phyloP scores from a whole-genome alignment of 1,139 yeast species.

The Yamadazyma conglobata region DNA sequence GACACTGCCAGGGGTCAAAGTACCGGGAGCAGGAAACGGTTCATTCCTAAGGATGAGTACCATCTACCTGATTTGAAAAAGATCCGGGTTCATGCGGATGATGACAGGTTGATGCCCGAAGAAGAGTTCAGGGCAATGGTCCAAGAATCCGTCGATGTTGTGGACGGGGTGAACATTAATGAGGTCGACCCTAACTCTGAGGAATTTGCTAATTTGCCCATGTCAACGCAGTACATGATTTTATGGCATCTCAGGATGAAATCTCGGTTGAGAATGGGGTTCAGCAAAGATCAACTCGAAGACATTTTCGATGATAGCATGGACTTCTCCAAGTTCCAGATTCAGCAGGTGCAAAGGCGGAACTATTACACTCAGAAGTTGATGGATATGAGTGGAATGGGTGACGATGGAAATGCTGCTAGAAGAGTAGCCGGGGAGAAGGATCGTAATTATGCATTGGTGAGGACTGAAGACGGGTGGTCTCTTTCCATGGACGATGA shows the following conservation, averaged over 20 bases:
- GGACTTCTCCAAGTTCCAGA: slow-evolving; percentile 92
- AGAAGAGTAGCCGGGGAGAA: slow-evolving; percentile 83
- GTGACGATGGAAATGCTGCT: slow-evolving; percentile 49
- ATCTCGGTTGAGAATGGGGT: slow-evolving; percentile 94
- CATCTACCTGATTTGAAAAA: slow-evolving; percentile 67
- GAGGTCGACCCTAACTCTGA: slow-evolving; percentile 66
- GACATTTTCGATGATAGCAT: slow-evolving; percentile 75
- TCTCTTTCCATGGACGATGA: slow-evolving; percentile 56
- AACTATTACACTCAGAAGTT: slow-evolving; percentile 85
- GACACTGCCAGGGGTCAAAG: background rate
- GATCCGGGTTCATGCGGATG: slow-evolving; percentile 42
- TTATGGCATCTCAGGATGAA: slow-evolving; percentile 77
- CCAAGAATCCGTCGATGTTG: slow-evolving; percentile 58
- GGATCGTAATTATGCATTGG: slow-evolving; percentile 70
- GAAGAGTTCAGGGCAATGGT: slow-evolving; percentile 66
- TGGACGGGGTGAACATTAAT: slow-evolving; percentile 70
- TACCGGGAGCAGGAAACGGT: slow-evolving; percentile 13
- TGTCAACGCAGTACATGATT: slow-evolving; percentile 84
- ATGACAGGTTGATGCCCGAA: slow-evolving; percentile 70
- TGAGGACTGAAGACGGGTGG: slow-evolving; percentile 84
- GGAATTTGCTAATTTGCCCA: slow-evolving; percentile 64
- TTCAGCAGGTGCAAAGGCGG: slow-evolving; percentile 87
- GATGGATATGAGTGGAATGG: slow-evolving; percentile 83
- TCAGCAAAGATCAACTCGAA: slow-evolving; percentile 80
- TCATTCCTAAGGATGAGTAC: slow-evolving; percentile 66